These are phyloP conservation scores for Colletotrichum cereale DNA, from an alignment of 2,329 filamentous ascomycete genomes.

Conservation along the genomic window DNA sequence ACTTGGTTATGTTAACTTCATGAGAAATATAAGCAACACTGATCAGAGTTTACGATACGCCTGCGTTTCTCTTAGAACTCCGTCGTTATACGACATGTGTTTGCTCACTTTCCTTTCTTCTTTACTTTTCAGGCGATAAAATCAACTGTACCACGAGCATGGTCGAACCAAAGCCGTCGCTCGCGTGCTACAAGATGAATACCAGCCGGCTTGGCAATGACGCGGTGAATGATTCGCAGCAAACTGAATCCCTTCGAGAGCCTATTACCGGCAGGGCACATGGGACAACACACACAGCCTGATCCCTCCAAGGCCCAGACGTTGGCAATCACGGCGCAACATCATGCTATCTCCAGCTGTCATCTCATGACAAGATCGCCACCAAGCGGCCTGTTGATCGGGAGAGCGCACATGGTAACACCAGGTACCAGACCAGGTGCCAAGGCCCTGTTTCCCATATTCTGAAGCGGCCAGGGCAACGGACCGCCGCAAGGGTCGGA, in stretches of 20 bases:
- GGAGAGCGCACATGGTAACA: background rate
- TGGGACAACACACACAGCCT: background rate
- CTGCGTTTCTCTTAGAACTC: background rate
- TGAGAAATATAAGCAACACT: background rate
- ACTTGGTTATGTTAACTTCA: background rate
- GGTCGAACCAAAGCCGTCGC: background rate
- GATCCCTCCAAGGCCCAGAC: background rate
- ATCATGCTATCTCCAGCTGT: background rate
- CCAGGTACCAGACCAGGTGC: too few relatives aligned
- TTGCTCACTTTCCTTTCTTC: too few relatives aligned
- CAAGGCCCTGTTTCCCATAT: background rate
- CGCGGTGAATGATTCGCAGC: background rate
- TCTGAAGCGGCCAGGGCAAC: background rate
- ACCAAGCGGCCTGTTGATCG: background rate
- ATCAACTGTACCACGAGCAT: background rate
- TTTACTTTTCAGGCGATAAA: too few relatives aligned
- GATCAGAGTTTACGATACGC: background rate
- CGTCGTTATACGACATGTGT: background rate
- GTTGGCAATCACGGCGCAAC: background rate
- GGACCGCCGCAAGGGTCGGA: background rate
- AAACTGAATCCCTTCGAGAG: background rate
- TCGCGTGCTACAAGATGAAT: background rate
- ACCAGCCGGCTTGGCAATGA: background rate
- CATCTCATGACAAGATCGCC: background rate
- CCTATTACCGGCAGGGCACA: background rate